These are phyloP conservation scores for Myrica gale DNA, from an alignment of 306 rosid genomes.

Conservation along the genomic window DNA sequence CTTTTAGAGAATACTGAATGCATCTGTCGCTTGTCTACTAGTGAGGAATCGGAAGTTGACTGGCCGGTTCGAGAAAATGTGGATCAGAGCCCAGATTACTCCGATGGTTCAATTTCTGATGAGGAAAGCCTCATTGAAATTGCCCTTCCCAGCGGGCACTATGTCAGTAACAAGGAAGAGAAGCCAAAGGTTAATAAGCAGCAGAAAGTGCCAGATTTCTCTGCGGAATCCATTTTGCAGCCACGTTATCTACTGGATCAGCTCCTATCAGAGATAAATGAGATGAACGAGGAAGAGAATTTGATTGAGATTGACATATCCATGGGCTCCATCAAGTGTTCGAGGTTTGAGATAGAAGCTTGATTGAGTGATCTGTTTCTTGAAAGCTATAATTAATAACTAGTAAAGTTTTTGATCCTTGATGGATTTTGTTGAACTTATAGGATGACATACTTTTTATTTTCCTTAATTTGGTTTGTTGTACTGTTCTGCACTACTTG, in stretches of 20 bases:
- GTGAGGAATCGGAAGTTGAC: conserved; percentile 57
- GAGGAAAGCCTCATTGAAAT: conserved; percentile 95
- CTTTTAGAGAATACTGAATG: conserved; percentile 43
- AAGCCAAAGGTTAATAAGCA: conserved; percentile 29
- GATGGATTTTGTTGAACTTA: conserved; percentile 45
- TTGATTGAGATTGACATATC: conserved; percentile 91
- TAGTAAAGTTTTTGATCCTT: conserved; percentile 40
- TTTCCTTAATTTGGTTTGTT: conserved; percentile 34
- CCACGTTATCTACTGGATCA: conserved; percentile 49
- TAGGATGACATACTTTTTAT: conserved; percentile 27
- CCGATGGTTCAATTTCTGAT: conserved; percentile 87
- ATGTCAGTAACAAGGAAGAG: conserved; percentile 38
- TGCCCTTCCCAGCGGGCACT: conserved; percentile 66
- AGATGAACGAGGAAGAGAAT: conserved; percentile 84
- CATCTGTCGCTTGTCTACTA: conserved; percentile 38
- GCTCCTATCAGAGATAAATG: conserved; percentile 67
- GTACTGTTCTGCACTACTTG: conserved; percentile 25
- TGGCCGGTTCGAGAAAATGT: conserved; percentile 33
- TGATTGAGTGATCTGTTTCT: conserved; percentile 26
- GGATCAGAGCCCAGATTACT: conserved; percentile 37
- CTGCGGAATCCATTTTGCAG: conserved; percentile 38
- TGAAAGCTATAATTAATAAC: not conserved
- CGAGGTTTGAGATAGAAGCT: conserved; percentile 89
- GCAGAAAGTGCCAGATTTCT: conserved; percentile 41
- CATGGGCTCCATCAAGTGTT: conserved; percentile 89